Evolutionary conservation across 768 basidiomycete species (phyloP), one percentile per base, ranked within the genome.

Genomic region (Rhizopogon roseolus): DNA sequence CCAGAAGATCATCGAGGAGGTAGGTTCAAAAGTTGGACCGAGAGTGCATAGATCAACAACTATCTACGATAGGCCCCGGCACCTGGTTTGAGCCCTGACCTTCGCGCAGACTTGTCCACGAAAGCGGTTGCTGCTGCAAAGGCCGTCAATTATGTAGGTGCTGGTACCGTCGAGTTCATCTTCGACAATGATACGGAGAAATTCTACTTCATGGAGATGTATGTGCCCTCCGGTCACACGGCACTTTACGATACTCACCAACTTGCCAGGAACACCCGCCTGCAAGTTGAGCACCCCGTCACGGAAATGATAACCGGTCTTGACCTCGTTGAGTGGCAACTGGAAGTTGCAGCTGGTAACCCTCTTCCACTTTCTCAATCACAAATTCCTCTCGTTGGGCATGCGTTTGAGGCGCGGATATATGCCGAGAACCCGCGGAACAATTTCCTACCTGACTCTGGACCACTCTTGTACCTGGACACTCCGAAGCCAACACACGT

Each of bases 121-220:
- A 96, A 94, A 69, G 94, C 95, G 3, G 80, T 95, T 22, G 91
- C 90, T 44, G 94, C 95, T n/a, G 93, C 94, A 5, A 84, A 80
- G 64, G 94, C 95, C 4, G 94, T 98, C 44, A 79, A 86, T 55
- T 98, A 98, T 63, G 85, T 91, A 32, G 93, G 93, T 32, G 93
- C 93, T 9, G 92, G 92, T 4, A 94, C 92, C 0, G 90, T 95
- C n/a, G 94, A 98, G 66, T 97, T 98, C 62, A 96, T 98, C 58
- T 93, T 96, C 59, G 94, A 98, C 66, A 94, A 92, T 57, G 88
- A 94, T 65, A 90, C 88, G 7, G 71, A 81, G 53, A 77, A 82
- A 55, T 96, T 96, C 68, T 97, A 86, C 64, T 97, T 97, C 66
- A 95, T 95, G 93, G 94, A 97, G 71, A 96, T 96, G 91, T 86